Evolutionary conservation across 352 stramenopile species (phyloP), one percentile per base, ranked within the genome.

Genomic region (Blastocystis sp.): DNA sequence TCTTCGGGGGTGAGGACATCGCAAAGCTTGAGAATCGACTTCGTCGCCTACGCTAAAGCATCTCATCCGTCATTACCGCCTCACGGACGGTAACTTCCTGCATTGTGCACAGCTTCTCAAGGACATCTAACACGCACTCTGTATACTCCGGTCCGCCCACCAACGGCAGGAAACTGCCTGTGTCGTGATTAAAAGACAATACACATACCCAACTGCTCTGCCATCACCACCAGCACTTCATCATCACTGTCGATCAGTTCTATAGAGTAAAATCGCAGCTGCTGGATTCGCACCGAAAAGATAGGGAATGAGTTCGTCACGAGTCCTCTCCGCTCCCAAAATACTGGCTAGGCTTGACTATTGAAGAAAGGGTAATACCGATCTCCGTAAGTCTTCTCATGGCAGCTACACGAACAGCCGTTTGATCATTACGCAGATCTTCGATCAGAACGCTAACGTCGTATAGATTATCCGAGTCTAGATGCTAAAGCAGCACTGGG

Each of bases 171-270:
- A 81, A 81, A 41, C 66, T 53, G 0, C 71, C 71, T 81, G 66
- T 38, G 10, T 10, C 7, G 64, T 3, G n/a, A 64, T 2, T 11
- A 38, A 14, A 45, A 9, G 17, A 81, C 28, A 34, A 60, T 23
- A 64, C 28, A 40, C 38, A 34, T 67, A 81, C 71, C 56, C 28
- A 81, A 38, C 3, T 81, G 71, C n/a, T 81, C 71, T 66, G 71
- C 71, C 71, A 81, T 81, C 53, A 65, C 45, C 2, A 81, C 56
- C n/a, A 81, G 60, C 11, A 81, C 71, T 38, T 81, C 71, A 38
- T 81, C 71, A 66, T 81, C 71, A 81, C 71, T 81, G 43, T 81
- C 71, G 43, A 81, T 81, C 14, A 81, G 56, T 65, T 81, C 71
- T 81, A 60, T 34, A 28, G 1, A 65, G 28, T 81, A 43, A 64